Evolutionary conservation across 2,329 filamentous ascomycete species (phyloP), one percentile per base, ranked within the genome.

Genomic region (Paramyrothecium sp.): DNA sequence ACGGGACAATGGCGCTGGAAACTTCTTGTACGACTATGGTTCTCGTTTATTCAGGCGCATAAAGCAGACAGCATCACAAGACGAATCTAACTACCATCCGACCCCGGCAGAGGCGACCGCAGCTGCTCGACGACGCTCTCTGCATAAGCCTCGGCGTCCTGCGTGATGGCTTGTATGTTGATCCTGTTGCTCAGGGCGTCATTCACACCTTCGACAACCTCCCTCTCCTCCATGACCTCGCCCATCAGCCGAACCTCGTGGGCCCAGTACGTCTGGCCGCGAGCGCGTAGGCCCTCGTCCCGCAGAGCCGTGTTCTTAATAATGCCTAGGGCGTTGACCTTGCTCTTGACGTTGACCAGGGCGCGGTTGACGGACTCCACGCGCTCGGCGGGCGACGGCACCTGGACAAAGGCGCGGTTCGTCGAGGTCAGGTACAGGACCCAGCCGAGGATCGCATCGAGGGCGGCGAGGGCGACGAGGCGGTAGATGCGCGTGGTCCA

Each of bases 271-370:
- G 79, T 81, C 63, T 88, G 83, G 53, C 83, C 82, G 57, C 83
- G 82, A 2, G 74, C 79, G 58, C 92, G 85, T 71, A 97, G 75
- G 48, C 82, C 83, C 60, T 85, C 81, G 73, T 97, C 91, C 56
- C 93, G 78, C 56, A 89, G 79, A 17, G 90, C 83, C 3, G 91
- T 91, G 76, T 97, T 97, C 70, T 89, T 85, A 50, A 96, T 77
- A 57, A 96, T 86, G 8, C 86, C 89, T 41, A 90, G 76, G 1
- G 89, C 90, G 63, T 84, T 87, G 59, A 96, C 71, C 71, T 89
- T 92, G 55, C 84, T 82, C 69, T 87, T 83, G 13, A 84, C 79
- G 5, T 75, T 74, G 48, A 85, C 82, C 52, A 96, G 72, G 3
- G 78, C 72, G 52, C 82, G 78, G 53, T 84, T 81, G 2, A 80